phyloP scores from a whole-genome alignment of 768 basidiomycete species.

The Termitomyces sp. region DNA sequence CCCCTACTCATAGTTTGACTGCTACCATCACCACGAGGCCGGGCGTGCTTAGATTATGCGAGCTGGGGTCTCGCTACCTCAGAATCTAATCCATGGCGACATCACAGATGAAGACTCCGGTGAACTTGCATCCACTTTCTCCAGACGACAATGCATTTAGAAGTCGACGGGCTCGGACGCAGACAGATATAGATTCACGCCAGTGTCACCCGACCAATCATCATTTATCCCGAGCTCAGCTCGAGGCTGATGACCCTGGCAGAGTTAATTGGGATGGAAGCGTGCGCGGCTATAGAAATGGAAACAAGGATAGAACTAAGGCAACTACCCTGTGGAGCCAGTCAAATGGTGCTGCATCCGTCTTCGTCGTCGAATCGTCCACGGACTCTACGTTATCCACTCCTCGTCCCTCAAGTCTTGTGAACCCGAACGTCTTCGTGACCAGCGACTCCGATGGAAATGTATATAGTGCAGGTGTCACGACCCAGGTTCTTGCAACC shows the following conservation, averaged over 20 bases:
- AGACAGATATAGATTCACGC: constrained; percentile 20
- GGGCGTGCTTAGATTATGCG: constrained; percentile 6
- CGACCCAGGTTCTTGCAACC: constrained; percentile 52
- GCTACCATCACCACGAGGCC: constrained; percentile 5
- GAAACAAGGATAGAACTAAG: constrained; percentile 21
- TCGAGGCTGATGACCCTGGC: constrained; percentile 38
- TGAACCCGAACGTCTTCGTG: constrained; percentile 24
- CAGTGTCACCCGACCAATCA: constrained; percentile 41
- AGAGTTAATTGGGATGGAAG: constrained; percentile 40
- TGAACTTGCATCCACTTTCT: constrained; percentile 69
- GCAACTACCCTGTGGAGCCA: constrained; percentile 35
- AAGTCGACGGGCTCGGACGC: constrained; percentile 43
- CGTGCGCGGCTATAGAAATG: constrained; percentile 50
- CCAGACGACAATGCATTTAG: constrained; percentile 43
- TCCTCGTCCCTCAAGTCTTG: constrained; percentile 10
- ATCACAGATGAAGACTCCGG: constrained; percentile 44
- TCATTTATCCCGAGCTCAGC: constrained; percentile 56
- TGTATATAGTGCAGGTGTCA: constrained; percentile 24
- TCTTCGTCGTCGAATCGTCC: constrained; percentile 39
- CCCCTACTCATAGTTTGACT: neutral
- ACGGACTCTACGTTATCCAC: constrained; percentile 19
- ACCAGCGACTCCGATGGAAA: constrained; percentile 30
- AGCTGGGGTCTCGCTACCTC: neutral
- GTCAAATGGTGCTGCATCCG: constrained; percentile 22
- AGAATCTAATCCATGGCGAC: constrained; percentile 26